A percentile compares a stretch with the other conserved stretches of the same genome.
phyloP scores from a whole-genome alignment of 2,329 filamentous ascomycete species.

The Talaromyces islandicus region DNA sequence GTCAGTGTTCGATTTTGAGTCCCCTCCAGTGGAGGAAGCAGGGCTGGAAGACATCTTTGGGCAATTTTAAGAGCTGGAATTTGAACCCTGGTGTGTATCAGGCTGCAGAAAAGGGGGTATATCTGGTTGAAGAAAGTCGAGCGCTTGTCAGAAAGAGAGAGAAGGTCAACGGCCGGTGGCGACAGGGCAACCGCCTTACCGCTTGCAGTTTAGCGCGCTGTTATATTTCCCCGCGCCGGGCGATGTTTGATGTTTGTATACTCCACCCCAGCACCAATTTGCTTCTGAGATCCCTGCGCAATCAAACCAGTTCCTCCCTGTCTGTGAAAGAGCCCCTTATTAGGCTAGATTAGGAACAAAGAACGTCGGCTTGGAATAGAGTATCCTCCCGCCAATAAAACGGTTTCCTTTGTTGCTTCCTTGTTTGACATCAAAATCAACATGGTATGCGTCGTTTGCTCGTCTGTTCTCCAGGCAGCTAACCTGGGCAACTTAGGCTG shows the following conservation, averaged over 20 bases:
- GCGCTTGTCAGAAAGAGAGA: not conserved
- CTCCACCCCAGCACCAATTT: not conserved
- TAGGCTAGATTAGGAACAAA: not conserved
- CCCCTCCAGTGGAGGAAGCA: slow-evolving; percentile 33
- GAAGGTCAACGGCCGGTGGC: not conserved
- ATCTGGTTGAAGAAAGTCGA: not conserved
- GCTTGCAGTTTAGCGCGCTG: not conserved
- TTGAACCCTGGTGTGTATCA: not conserved
- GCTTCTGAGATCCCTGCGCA: not conserved
- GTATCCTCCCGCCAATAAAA: not conserved
- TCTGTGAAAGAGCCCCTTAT: not conserved
- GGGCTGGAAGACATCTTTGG: slow-evolving; percentile 40
- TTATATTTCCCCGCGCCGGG: not conserved
- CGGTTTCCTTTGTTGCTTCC: not conserved
- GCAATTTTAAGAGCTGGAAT: not conserved
- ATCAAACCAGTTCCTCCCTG: not conserved
- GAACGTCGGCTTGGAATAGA: not conserved
- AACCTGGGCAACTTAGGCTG: slow-evolving; percentile 43
- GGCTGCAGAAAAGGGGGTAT: no score
- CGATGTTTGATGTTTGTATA: not conserved
- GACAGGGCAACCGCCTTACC: not conserved
- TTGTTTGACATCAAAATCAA: not conserved
- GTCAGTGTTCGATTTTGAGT: slow-evolving; percentile 43
- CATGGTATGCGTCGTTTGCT: slow-evolving; percentile 8
- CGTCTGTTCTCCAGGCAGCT: slow-evolving; percentile 1